Evolutionary conservation across 768 basidiomycete species (phyloP), one percentile per base, ranked within the genome.

Genomic region (Tricholoma saponaceum): DNA sequence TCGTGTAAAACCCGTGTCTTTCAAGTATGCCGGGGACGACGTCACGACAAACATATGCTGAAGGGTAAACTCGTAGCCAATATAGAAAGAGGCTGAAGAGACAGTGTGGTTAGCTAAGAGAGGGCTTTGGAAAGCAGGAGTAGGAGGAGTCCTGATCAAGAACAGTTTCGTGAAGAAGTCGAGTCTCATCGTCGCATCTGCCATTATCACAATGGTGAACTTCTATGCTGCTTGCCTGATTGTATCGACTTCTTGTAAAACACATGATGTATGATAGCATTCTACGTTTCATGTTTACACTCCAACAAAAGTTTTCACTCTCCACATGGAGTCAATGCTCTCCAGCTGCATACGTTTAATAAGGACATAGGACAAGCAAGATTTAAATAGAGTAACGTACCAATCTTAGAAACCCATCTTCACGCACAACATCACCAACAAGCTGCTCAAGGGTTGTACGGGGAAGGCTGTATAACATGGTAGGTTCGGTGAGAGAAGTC

Each of bases 381-480:
- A 14, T 18, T 22, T 44, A 13, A 41, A 46, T 23, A 47, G 51
- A 28, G 16, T 69, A 8, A 60, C 82, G 59, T 63, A 90, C 92
- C 82, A 98, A 77, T 61, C 82, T 79, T 12, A 79, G 70, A 66
- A 97, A 93, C 6, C 92, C 85, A 53, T 94, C 85, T 67, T 91
- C 89, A 54, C 83, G 80, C 16, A 90, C 76, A 22, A 90, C 78
- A 25, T 84, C 78, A 10, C 79, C 76, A 16, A 90, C 78, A 2
- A 87, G 66, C 46, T 70, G 69, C 63, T 89, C 86, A 12, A 91
- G 77, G 6, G 79, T 75, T 10, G 69, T 56, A 32, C 69, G 72
- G 22, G 86, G 68, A 25, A 89, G 68, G 52, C 79, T 70, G 60
- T 88, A 86, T n/a, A 90, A 62, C 0, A 72, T 71, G 0, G 80